Evolutionary conservation across 2,329 filamentous ascomycete species (phyloP).

Genomic region (Periconia sp.): DNA sequence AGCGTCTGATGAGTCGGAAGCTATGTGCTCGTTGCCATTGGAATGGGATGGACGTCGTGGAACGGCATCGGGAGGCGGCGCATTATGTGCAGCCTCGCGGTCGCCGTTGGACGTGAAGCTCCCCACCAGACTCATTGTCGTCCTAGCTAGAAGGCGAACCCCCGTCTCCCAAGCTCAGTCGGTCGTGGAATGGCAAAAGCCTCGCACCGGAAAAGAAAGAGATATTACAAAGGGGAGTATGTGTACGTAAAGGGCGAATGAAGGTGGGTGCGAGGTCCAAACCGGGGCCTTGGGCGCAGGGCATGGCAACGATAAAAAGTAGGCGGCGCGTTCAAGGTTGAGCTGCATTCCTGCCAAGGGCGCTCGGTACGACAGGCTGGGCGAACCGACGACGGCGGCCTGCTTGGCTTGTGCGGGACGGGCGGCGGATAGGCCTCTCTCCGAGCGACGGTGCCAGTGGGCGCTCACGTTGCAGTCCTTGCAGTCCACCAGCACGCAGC

Average conservation of each 20-base stretch:
- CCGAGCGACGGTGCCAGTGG: no score
- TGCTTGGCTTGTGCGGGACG: conserved; percentile 26
- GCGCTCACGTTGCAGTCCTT: no score
- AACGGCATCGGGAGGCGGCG: conserved; percentile 35
- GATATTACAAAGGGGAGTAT: no score
- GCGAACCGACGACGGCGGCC: conserved; percentile 13
- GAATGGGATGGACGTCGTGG: conserved; percentile 24
- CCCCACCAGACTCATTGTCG: conserved; percentile 50
- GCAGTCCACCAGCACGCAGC: no score
- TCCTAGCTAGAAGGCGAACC: conserved; percentile 8
- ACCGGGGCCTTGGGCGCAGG: no score
- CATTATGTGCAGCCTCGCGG: conserved; percentile 43
- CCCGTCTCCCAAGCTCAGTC: no score
- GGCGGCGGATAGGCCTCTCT: conserved; percentile 30
- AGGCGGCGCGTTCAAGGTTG: no score
- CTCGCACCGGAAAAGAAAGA: no score
- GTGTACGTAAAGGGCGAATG: no score
- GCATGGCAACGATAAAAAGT: no score
- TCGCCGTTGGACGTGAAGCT: conserved; percentile 53
- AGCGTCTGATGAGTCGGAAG: conserved; percentile 33
- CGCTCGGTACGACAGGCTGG: conserved; percentile 20
- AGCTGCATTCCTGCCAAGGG: conserved; percentile 5
- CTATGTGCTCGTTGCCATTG: conserved; percentile 17
- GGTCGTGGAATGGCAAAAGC: no score
- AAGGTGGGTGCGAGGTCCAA: no score